A percentile compares a stretch with the other conserved stretches of the same genome.
phyloP scores from a whole-genome alignment of 176 grass and related monocot species.

The Microstegium vimineum region DNA sequence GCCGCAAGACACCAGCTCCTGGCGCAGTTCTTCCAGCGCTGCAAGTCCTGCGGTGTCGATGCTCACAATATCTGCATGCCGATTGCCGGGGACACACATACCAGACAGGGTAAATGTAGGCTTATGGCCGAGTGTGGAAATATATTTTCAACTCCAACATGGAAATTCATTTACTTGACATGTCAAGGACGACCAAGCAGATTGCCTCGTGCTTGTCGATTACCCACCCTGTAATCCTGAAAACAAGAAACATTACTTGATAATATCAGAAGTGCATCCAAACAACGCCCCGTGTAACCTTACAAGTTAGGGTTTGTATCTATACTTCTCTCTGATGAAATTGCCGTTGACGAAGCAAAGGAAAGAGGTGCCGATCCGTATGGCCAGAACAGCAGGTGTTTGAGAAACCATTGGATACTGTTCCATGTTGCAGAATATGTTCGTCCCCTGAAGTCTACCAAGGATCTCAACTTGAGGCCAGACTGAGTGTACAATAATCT shows the following conservation, averaged over 20 bases:
- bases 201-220: background rate
- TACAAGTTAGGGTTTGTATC: background rate
- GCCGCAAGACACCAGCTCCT: background rate
- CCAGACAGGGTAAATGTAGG: background rate
- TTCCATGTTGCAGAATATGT: constrained; percentile 9
- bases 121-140: background rate
- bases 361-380: background rate
- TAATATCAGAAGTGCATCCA: background rate
- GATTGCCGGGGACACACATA: background rate
- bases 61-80: background rate
- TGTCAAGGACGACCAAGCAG: background rate
- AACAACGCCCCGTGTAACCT: background rate
- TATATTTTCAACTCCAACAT: background rate
- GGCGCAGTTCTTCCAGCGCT: background rate
- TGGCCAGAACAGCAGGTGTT: background rate
- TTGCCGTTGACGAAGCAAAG: background rate
- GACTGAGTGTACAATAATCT: background rate
- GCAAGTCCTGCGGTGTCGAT: background rate
- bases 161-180: constrained; percentile 19
- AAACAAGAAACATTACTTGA: background rate
- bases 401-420: constrained; percentile 4
- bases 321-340: background rate
- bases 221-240: constrained; percentile 1
- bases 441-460: background rate
- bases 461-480: background rate